Evolutionary conservation across 2,329 filamentous ascomycete genomes (phyloP), one percentile per base, ranked within the genome.

Genomic region (Pestalotiopsis sp.): DNA sequence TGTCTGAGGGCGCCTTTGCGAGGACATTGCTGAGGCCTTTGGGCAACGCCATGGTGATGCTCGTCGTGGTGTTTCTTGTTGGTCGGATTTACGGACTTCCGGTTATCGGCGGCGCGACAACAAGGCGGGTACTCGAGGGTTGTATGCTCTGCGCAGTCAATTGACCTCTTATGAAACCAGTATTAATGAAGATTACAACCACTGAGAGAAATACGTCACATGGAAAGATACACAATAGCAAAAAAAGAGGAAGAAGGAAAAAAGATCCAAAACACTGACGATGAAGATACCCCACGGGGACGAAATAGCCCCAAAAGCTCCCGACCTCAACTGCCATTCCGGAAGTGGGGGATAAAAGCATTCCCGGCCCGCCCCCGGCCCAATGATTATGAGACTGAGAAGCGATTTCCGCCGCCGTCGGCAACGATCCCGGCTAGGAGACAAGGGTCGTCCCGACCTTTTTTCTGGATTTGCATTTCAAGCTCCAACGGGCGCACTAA

Each of bases 1-100:
- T 88, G 82, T 98, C 95, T 72, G 90, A 88, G 55, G 94, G 92
- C 27, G 90, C 83, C 81, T 96, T 97, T 76, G 90, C 82, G 69
- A 97, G 90, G 74, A 97, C 90, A 76, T 91, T 88, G 73, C 90
- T 89, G 71, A 95, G 85, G 76, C 93, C 93, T 77, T 88, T 88
- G 31, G 87, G 86, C 64, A 89, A 81, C 59, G 83, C 79, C 84
- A 87, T 88, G 6, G 68, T 79, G 72, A 49, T 36, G 17, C 12
- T 20, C 14, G 58, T 23, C 27, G 27, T 31, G 6, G 27, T 31
- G 27, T 31, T 31, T 31, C 27, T 31, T 7, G 20, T 58, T 58
- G 17, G 55, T 58, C 23, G 57, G 23, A 20, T 25, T 27, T 36
- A 13, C 13, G 23, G 57, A 25, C 13, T 59, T 23, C 27, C 17